A percentile compares a stretch with the other conserved stretches of the same genome.
Evolutionary conservation across 78 protist genomes (phyloP).

Genomic region (Polysphondylium violaceum): DNA sequence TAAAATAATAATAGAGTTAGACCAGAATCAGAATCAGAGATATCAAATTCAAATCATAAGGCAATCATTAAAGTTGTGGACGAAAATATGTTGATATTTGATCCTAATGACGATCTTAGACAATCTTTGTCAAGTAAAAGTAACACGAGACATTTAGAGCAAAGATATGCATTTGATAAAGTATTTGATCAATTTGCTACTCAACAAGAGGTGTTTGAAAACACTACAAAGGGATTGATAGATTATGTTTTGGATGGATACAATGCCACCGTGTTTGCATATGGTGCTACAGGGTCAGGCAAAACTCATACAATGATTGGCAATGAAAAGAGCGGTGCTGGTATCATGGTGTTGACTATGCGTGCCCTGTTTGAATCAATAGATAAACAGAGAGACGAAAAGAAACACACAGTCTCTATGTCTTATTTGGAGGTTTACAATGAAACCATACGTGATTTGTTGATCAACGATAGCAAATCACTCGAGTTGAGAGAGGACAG

Average conservation of each 20-base stretch:
- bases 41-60: slow-evolving; percentile 2
- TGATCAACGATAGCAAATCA: slow-evolving; percentile 28
- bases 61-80: slow-evolving; percentile 48
- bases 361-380: slow-evolving; percentile 88
- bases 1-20: no score
- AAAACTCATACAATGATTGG: slow-evolving; percentile 95
- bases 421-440: slow-evolving; percentile 95
- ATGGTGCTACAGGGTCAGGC: slow-evolving; percentile 91
- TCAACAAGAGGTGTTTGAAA: slow-evolving; percentile 75
- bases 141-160: slow-evolving; percentile 16
- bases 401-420: slow-evolving; percentile 38
- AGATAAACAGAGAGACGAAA: slow-evolving; percentile 17
- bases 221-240: slow-evolving; percentile 63
- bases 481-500: slow-evolving; percentile 89
- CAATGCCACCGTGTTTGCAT: slow-evolving; percentile 90
- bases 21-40: slow-evolving; percentile 69
- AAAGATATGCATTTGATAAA: slow-evolving; percentile 63
- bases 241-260: slow-evolving; percentile 84
- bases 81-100: slow-evolving; percentile 62
- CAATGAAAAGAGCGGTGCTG: slow-evolving; percentile 22
- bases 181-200: slow-evolving; percentile 73
- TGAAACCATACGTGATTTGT: slow-evolving; percentile 91
- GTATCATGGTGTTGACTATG: slow-evolving; percentile 93
- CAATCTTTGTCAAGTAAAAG: background rate
- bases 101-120: slow-evolving; percentile 20